Evolutionary conservation across 2,329 filamentous ascomycete genomes (phyloP), one percentile per base, ranked within the genome.

Genomic region (Epichloe hybrida): DNA sequence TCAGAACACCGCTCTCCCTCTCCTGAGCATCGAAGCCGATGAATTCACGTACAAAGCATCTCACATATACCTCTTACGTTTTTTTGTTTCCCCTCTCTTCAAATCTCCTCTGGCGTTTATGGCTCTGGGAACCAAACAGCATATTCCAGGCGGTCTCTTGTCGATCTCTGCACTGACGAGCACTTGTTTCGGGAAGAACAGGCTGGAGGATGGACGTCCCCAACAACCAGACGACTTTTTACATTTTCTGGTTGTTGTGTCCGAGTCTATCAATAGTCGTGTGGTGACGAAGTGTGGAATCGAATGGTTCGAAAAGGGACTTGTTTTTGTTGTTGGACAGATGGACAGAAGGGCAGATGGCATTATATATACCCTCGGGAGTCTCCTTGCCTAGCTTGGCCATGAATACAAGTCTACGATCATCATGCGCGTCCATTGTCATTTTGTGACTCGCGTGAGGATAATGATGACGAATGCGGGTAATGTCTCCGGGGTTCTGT

Each of bases 1-100:
- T 49, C 50, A 5, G 57, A 57, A 36, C 62, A 56, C 4, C 60
- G 54, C 27, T 58, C 59, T 9, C 58, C 60, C 4, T 51, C 43
- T 6, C 47, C 52, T 8, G 61, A 62, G 45, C 60, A 61, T 43
- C 58, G 63, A 45, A 36, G 5, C 13, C 42, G 49, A 42, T 51
- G 27, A 38, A 42, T 5, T 40, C 11, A n/a, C 46, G 5, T 44
- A 27, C n/a, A 34, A 21, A 40, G 44, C 34, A 47, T 45, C 13
- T 11, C 17, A 36, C 9, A 17, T 21, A 8, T 17, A 12, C 39
- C 34, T 37, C 15, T 11, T 7, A 21, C 20, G 20, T 38, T 8
- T 11, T 27, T 11, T 20, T 40, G 39, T 45, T 15, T 42, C 11
- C 8, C 8, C 15, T 38, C 11, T 39, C 11, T 13, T n/a, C 11